Evolutionary conservation across 2,329 filamentous ascomycete genomes (phyloP), one percentile per base, ranked within the genome.

Genomic region (Ascochyta viciae-villosae): DNA sequence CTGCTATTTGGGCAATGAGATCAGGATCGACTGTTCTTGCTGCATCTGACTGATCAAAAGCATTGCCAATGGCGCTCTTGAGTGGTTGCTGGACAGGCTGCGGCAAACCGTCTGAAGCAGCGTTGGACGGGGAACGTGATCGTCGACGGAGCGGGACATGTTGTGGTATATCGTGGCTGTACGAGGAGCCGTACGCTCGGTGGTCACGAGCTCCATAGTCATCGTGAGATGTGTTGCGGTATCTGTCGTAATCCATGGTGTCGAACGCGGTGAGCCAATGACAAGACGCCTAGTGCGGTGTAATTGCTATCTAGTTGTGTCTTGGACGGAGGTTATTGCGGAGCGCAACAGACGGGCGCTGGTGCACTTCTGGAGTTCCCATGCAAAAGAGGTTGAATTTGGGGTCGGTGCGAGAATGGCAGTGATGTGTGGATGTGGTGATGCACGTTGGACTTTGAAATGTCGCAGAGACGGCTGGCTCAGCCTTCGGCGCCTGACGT

Each of bases 1-100:
- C 83, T 43, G 86, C 87, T 62, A 88, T 85, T 58, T 86, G 82
- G 43, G 84, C 82, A 46, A 89, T 80, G 22, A 89, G 76, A 7
- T 86, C 83, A 2, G 85, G 85, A 47, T 86, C 82, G 12, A 89
- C 75, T 35, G 81, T 79, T 54, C 77, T 78, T 8, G 80, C 76
- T 8, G 79, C 73, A 37, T 82, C 77, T 10, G 81, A 77, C 47
- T 80, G 80, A 62, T 83, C 77, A 57, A 85, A 84, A 9, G 84
- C 84, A 59, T 81, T 81, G 62, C 78, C 81, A 61, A 87, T 82
- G 31, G 83, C 85, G 63, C 85, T 83, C 62, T 83, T 82, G 61
- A 87, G 80, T 12, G 81, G 80, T 56, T 80, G 78, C 53, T 74
- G 73, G 5, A 71, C 61, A 37, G 80, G 78, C 54, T 77, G 77